phyloP scores from a whole-genome alignment of 768 basidiomycete genomes.

The Tulasnella sp. region DNA sequence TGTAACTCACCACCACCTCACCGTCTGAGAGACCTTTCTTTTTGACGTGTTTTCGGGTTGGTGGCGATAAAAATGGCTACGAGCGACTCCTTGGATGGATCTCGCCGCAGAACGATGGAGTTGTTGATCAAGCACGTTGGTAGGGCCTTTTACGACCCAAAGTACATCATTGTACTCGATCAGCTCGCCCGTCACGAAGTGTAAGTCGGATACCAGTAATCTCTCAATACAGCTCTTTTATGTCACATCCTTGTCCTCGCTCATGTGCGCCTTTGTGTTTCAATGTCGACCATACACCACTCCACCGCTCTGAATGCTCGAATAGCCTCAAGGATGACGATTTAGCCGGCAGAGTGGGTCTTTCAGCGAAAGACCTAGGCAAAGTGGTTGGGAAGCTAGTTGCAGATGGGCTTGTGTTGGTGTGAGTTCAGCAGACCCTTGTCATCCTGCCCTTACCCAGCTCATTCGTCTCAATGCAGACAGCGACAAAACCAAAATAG shows the following conservation, averaged over 20 bases:
- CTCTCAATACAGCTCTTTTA: slow-evolving; percentile 20
- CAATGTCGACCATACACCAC: slow-evolving; percentile 15
- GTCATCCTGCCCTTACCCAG: background rate
- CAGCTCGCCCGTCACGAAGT: slow-evolving; percentile 85
- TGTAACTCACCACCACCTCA: too few relatives aligned
- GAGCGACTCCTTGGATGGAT: too few relatives aligned
- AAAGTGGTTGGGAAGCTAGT: slow-evolving; percentile 75
- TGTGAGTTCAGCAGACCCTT: slow-evolving; percentile 36
- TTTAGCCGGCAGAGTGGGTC: slow-evolving; percentile 76
- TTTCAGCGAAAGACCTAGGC: slow-evolving; percentile 80
- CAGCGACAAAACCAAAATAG: background rate
- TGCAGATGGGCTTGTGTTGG: slow-evolving; percentile 62
- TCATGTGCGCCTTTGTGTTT: slow-evolving; percentile 19
- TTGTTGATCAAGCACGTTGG: slow-evolving; percentile 87
- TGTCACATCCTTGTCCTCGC: slow-evolving; percentile 19
- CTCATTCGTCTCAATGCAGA: background rate
- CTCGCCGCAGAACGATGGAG: too few relatives aligned
- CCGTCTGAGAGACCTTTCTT: too few relatives aligned
- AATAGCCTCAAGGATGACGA: slow-evolving; percentile 88
- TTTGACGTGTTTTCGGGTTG: too few relatives aligned
- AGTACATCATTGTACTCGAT: slow-evolving; percentile 83
- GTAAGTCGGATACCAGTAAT: slow-evolving; percentile 44
- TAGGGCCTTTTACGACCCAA: slow-evolving; percentile 88
- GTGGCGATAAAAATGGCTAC: too few relatives aligned
- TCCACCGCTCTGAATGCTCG: background rate